Evolutionary conservation across 2,329 filamentous ascomycete genomes (phyloP), one percentile per base, ranked within the genome.

Genomic region (Parasarocladium wereldwijsianum): DNA sequence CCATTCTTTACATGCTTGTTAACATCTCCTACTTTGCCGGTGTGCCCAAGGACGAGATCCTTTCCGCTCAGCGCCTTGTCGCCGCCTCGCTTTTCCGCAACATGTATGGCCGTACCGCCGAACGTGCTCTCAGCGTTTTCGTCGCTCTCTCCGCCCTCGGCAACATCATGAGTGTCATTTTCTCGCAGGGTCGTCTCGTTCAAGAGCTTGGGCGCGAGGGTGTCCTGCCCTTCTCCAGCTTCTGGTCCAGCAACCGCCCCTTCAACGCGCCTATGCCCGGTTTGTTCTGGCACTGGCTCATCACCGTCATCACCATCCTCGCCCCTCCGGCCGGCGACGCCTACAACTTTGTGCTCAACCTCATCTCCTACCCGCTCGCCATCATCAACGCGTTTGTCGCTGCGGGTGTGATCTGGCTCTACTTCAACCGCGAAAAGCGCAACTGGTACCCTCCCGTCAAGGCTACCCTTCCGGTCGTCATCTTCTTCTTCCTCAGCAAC

Each of bases 21-120:
- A 79, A 79, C 51, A 63, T 78, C 25, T 66, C 74, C 31, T 78
- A 77, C 51, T 77, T 77, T 39, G 70, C 71, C 6, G 64, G 60
- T 8, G 64, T 70, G 0, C 52, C 64, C 36, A 64, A 60, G 43
- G 52, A 55, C 3, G 64, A 70, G 39, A 70, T 71, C 26, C 49
- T 69, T 9, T 51, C 50, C 12, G 57, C 64, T 1, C 55, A 62
- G 34, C 56, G 60, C 8, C 63, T 69, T 3, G 57, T 70, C 3
- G 66, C 66, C 5, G 66, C 64, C 2, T 58, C 57, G 0, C 57
- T 70, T 31, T 70, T 71, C 56, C 55, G 61, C 29, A 70, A 70
- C 43, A 62, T 70, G 37, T 64, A 67, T 42, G 66, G 66, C 12
- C 42, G 43, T 25, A 43, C 49, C 1, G 70, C 70, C 10, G 70